A percentile compares a stretch with the other conserved stretches of the same genome.
Evolutionary conservation across 768 basidiomycete genomes (phyloP).

Genomic region (Auricularia sp.): DNA sequence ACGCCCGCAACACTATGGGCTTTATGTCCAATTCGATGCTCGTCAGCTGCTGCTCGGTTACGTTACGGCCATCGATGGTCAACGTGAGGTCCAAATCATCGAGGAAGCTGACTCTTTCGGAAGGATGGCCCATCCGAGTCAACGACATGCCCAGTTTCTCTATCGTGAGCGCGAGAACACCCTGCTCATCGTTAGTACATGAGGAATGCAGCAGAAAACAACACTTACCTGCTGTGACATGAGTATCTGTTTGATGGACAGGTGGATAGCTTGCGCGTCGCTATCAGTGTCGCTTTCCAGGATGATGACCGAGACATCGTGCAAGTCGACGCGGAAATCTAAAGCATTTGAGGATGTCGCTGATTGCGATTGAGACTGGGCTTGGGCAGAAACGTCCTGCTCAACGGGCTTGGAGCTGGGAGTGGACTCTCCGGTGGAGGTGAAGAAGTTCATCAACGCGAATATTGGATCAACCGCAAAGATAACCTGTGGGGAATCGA

Average conservation of each 20-base stretch:
- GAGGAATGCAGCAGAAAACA: neutral
- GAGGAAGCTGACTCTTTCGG: constrained; percentile 82
- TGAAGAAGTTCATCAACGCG: constrained; percentile 78
- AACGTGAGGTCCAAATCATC: constrained; percentile 87
- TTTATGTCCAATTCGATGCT: constrained; percentile 75
- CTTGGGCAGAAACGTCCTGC: constrained; percentile 6
- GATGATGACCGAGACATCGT: constrained; percentile 80
- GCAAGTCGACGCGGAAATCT: constrained; percentile 77
- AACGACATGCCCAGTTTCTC: constrained; percentile 88
- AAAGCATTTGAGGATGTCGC: constrained; percentile 14
- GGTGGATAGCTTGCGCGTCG: constrained; percentile 76
- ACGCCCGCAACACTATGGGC: constrained; percentile 87
- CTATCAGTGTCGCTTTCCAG: constrained; percentile 74
- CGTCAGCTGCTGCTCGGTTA: constrained; percentile 58
- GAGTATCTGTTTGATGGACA: constrained; percentile 76
- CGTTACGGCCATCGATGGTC: constrained; percentile 72
- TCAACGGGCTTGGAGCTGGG: constrained; percentile 9
- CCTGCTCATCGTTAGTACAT: constrained; percentile 32
- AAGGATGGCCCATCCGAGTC: constrained; percentile 70
- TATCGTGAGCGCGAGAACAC: constrained; percentile 70
- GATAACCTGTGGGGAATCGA: constrained; percentile 89
- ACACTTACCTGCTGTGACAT: constrained; percentile 82
- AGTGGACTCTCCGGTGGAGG: constrained; percentile 23
- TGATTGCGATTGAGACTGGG: constrained; percentile 11
- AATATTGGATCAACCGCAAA: constrained; percentile 89